Evolutionary conservation across 129 eudicot species (phyloP), one percentile per base, ranked within the genome.

Genomic region (Gnaphalium uliginosum): DNA sequence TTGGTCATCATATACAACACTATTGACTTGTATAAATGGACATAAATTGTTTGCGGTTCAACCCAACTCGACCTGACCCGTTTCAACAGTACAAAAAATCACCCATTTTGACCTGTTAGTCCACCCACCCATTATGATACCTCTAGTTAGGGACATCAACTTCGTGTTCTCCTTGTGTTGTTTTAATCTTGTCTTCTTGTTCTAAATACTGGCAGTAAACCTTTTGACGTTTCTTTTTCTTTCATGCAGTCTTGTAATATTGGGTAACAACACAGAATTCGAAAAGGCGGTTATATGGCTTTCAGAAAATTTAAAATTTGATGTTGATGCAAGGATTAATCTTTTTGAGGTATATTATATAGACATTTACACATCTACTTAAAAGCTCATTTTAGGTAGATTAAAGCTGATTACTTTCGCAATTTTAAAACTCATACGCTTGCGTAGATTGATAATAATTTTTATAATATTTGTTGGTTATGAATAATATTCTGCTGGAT

Each of bases 281-380:
- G 97, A 87, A 75, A 90, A 68, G 80, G 93, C 87, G 43, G 93
- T 94, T 76, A 76, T 71, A 76, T 94, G 97, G 99, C 93, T 94
- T 69, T 89, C 99, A 37, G 89, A 85, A 73, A 91, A 94, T 81
- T 85, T 91, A 39, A 59, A 85, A 64, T 91, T 94, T 81, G 99
- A 91, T 84, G 96, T 91, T 68, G 99, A 94, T 86, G 99, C 96
- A 67, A 89, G 99, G 87, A 75, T 91, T 72, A 94, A 91, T 87
- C 96, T 94, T 8, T 94, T 91, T 85, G 99, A 94, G 99, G 97
- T 94, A 83, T 66, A 66, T 35, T 46, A 65, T 56, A 58, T 24
- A 23, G 46, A 63, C 43, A 17, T 37, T 46, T 43, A 24, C 22
- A 63, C 43, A 17, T 37, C 54, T 43, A 24, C 22, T 62, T 32